phyloP scores from a whole-genome alignment of 1,139 yeast genomes.

The Suhomyces terraborum region DNA sequence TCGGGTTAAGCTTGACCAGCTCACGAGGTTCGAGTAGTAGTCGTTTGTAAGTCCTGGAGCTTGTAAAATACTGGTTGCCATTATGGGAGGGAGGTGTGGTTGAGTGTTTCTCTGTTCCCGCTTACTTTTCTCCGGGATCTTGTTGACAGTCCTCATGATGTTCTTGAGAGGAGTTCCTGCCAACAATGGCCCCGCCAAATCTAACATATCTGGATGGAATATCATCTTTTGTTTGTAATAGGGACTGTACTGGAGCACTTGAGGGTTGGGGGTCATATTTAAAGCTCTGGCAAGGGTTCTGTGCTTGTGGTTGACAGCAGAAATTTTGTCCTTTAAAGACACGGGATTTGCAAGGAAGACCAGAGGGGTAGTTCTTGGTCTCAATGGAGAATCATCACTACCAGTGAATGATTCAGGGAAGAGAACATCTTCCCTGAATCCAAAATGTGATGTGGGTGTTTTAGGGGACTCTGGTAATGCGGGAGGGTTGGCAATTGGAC shows the following conservation, averaged over 20 bases:
- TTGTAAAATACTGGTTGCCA: constrained; percentile 47
- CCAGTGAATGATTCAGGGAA: background rate
- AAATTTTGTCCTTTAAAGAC: too few species aligned
- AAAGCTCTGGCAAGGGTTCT: background rate
- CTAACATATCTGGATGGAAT: constrained; percentile 10
- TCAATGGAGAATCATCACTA: too few species aligned
- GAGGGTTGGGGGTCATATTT: background rate
- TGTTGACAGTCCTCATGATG: constrained; percentile 11
- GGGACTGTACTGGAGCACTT: background rate
- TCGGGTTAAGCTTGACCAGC: constrained; percentile 64
- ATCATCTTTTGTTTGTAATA: background rate
- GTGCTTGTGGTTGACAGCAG: too few species aligned
- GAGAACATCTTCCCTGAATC: background rate
- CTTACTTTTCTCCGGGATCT: background rate
- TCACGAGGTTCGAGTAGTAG: constrained; percentile 73
- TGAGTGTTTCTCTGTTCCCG: background rate
- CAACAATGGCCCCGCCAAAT: constrained; percentile 20
- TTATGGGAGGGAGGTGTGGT: constrained; percentile 8
- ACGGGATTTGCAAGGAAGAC: too few species aligned
- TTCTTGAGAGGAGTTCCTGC: constrained; percentile 18
- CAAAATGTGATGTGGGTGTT: background rate
- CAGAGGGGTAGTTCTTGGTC: too few species aligned
- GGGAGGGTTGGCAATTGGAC: too few species aligned
- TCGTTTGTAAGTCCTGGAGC: constrained; percentile 81
- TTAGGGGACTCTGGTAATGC: too few species aligned